Evolutionary conservation across 208 protist genomes (phyloP), one percentile per base, ranked within the genome.

Genomic region (Paratrypanosoma confusum): DNA sequence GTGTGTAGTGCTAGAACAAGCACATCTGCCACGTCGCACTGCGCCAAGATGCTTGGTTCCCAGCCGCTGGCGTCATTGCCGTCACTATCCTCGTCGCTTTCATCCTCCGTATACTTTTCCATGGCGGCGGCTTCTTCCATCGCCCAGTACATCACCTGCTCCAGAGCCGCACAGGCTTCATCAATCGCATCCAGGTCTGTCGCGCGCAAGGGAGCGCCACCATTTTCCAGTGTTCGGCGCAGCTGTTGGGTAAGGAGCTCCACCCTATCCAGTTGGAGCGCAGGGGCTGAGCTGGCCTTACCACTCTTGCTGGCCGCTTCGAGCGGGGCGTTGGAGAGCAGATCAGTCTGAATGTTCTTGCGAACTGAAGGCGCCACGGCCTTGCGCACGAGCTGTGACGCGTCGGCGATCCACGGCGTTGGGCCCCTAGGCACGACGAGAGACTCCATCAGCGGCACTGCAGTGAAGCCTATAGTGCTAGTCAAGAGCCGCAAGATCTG

Each of bases 71-170:
- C 74, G 14, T 46, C 53, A 1, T 50, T 57, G 44, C 86, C 81
- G 47, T 86, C 81, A 11, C 71, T 32, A 5, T 70, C 72, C 76
- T 76, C 85, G 40, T 77, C 74, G 22, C 57, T 50, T 17, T 86
- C 40, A 37, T 74, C 63, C 28, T 81, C 71, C 18, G n/a, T n/a
- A n/a, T n/a, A n/a, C 6, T 50, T 35, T 5, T 33, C 23, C 46
- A 80, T 78, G 1, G 57, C 74, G 14, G 50, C 53, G 1, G 50
- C 59, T 44, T 90, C 81, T 47, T 86, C 81, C 13, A 74, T 32
- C 8, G 73, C 72, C 76, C 81, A 90, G 40, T 77, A 77, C 20
- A 57, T 50, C 20, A 90, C 40, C 40, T 74, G 65, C 28, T 81
- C 71, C 18, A 90, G 45, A 11, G 56, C 27, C 32, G 83, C 76